These are phyloP conservation scores for Hibiscus trionum DNA, from an alignment of 345 rosid genomes.

Conservation along the genomic window DNA sequence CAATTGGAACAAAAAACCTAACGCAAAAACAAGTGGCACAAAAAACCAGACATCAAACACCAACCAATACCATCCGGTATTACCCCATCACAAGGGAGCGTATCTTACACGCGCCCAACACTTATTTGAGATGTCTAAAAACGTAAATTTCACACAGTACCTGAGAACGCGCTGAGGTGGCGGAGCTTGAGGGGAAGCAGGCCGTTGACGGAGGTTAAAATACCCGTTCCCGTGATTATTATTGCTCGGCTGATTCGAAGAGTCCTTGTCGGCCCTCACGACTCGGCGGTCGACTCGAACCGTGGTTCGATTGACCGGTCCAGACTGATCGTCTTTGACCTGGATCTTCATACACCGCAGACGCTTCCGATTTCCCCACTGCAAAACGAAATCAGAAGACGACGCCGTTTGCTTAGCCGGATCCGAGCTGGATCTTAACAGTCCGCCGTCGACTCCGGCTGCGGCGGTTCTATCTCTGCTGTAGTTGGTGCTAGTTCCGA, in stretches of 20 bases:
- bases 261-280: conserved; percentile 34
- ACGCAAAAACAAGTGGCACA: neutral
- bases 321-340: conserved; percentile 37
- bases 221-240: conserved; percentile 22
- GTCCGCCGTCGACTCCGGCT: conserved; percentile 13
- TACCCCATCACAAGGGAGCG: neutral
- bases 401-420: conserved; percentile 27
- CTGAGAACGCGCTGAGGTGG: conserved; percentile 52
- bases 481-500: conserved; percentile 14
- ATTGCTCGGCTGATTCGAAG: conserved; percentile 21
- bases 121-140: neutral
- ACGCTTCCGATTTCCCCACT: conserved; percentile 75
- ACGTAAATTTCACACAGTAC: conserved; percentile 17
- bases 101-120: neutral
- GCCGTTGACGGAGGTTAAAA: conserved; percentile 53
- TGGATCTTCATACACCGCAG: conserved; percentile 68
- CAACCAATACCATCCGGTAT: neutral
- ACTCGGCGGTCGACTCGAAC: conserved; percentile 51
- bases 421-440: conserved; percentile 32
- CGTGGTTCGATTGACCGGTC: conserved; percentile 34
- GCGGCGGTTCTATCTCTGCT: conserved; percentile 17
- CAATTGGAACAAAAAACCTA: neutral
- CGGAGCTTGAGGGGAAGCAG: conserved; percentile 36
- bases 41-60: neutral
- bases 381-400: conserved; percentile 48